These are phyloP conservation scores for Pseudogymnoascus sp. DNA, from an alignment of 2,329 filamentous ascomycete species.

Conservation along the genomic window DNA sequence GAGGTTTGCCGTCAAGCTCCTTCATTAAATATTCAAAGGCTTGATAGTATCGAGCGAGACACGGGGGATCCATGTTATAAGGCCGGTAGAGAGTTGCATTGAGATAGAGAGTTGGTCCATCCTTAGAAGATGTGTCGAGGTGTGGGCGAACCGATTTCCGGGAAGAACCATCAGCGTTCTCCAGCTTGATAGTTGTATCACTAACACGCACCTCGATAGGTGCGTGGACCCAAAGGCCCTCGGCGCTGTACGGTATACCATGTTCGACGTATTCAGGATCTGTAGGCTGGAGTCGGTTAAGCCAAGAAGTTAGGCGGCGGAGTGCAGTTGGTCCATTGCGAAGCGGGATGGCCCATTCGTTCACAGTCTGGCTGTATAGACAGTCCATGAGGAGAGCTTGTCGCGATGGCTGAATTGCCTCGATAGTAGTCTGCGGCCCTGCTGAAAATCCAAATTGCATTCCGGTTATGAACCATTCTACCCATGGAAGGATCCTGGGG, in stretches of 20 bases:
- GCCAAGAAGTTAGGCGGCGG: slow-evolving; percentile 74
- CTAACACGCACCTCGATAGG: slow-evolving; percentile 85
- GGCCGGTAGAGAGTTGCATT: slow-evolving; percentile 86
- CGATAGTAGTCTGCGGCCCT: slow-evolving; percentile 54
- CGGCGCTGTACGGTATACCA: slow-evolving; percentile 71
- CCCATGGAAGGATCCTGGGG: slow-evolving; percentile 72
- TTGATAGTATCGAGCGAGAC: slow-evolving; percentile 70
- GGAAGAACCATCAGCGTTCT: slow-evolving; percentile 11
- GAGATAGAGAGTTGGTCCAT: slow-evolving; percentile 73
- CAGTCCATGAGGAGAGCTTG: slow-evolving; percentile 91
- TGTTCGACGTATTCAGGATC: slow-evolving; percentile 58
- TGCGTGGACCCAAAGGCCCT: slow-evolving; percentile 76
- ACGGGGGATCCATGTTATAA: slow-evolving; percentile 70
- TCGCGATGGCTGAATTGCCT: slow-evolving; percentile 73
- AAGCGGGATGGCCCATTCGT: slow-evolving; percentile 93
- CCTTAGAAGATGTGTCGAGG: slow-evolving; percentile 62
- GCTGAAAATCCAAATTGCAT: slow-evolving; percentile 92
- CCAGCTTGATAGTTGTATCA: slow-evolving; percentile 49
- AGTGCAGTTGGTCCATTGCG: slow-evolving; percentile 81
- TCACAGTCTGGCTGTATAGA: slow-evolving; percentile 95
- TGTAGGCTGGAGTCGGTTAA: slow-evolving; percentile 54
- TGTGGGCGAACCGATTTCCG: slow-evolving; percentile 45
- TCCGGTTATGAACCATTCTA: slow-evolving; percentile 95
- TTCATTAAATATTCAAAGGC: slow-evolving; percentile 89
- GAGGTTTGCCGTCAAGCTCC: slow-evolving; percentile 71